Evolutionary conservation across 176 grass and related monocot genomes (phyloP).

Genomic region (Otatea glauca): DNA sequence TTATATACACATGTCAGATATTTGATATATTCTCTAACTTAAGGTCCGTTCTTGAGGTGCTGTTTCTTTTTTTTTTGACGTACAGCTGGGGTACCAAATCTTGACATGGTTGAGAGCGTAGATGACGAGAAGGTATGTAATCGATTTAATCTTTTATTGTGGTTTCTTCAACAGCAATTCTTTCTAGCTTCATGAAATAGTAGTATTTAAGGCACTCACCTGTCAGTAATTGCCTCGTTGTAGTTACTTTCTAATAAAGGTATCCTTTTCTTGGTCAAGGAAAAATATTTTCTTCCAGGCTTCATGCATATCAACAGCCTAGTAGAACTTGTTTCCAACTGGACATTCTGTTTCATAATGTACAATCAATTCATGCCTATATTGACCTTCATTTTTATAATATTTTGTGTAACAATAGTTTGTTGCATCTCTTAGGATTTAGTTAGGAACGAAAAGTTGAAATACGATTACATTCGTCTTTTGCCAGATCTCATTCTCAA

Average conservation of each 20-base stretch:
- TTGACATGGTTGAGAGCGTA: conserved; percentile 91
- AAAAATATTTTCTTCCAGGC: too few species aligned
- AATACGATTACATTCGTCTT: not conserved
- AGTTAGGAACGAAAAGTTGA: not conserved
- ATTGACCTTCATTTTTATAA: too few species aligned
- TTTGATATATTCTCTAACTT: not conserved
- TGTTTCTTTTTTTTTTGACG: conserved; percentile 32
- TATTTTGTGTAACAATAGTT: not conserved
- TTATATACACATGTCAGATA: not conserved
- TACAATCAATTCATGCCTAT: too few species aligned
- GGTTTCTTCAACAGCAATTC: not conserved
- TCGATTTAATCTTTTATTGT: conserved; percentile 30
- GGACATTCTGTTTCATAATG: not conserved
- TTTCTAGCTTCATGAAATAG: not conserved
- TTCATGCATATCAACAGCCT: too few species aligned
- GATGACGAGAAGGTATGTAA: conserved; percentile 86
- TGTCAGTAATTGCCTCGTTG: not conserved
- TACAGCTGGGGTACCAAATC: conserved; percentile 88
- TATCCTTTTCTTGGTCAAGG: too few species aligned
- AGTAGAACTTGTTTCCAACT: not conserved
- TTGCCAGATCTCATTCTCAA: conserved; percentile 6
- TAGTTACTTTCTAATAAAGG: not conserved
- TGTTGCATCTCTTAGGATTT: not conserved
- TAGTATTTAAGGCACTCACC: not conserved
- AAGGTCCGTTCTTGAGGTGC: not conserved